These are phyloP conservation scores for Exophiala sp. DNA, from an alignment of 2,329 filamentous ascomycete species.

Conservation along the genomic window DNA sequence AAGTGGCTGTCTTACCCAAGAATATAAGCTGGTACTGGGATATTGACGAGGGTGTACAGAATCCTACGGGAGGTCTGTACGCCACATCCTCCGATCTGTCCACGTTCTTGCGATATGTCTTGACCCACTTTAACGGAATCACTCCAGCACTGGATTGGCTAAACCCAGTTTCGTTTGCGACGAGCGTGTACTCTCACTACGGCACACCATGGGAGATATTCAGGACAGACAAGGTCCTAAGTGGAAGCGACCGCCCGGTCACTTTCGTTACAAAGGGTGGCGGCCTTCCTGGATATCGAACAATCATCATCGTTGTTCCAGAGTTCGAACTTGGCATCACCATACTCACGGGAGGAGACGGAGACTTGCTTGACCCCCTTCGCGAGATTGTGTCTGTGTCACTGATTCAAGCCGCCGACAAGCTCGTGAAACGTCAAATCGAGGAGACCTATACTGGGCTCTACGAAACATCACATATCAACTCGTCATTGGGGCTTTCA, in stretches of 20 bases:
- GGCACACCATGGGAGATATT: slow-evolving; percentile 50
- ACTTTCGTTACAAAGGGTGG: slow-evolving; percentile 47
- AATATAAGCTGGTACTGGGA: slow-evolving; percentile 36
- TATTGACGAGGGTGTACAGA: slow-evolving; percentile 40
- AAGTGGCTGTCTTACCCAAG: slow-evolving; percentile 26
- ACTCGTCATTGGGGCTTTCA: slow-evolving; percentile 19
- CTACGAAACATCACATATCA: slow-evolving; percentile 5
- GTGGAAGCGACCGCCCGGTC: slow-evolving; percentile 34
- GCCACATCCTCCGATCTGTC: slow-evolving; percentile 40
- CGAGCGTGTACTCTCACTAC: slow-evolving; percentile 40
- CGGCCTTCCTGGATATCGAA: slow-evolving; percentile 42
- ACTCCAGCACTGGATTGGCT: slow-evolving; percentile 44
- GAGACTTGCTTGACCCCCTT: slow-evolving; percentile 10
- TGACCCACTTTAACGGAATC: slow-evolving; percentile 42
- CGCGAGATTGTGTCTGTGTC: slow-evolving; percentile 20
- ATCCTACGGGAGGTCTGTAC: slow-evolving; percentile 45
- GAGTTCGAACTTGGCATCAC: slow-evolving; percentile 50
- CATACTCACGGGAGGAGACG: slow-evolving; percentile 34
- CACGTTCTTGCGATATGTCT: slow-evolving; percentile 42
- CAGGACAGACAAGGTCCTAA: slow-evolving; percentile 40
- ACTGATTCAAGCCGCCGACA: slow-evolving; percentile 25
- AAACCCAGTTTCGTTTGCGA: slow-evolving; percentile 37
- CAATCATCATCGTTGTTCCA: slow-evolving; percentile 39
- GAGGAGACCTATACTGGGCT: slow-evolving; percentile 15
- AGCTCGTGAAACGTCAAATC: slow-evolving; percentile 16